These are phyloP conservation scores for Steccherinum ochraceum DNA, from an alignment of 768 basidiomycete species.

Conservation along the genomic window DNA sequence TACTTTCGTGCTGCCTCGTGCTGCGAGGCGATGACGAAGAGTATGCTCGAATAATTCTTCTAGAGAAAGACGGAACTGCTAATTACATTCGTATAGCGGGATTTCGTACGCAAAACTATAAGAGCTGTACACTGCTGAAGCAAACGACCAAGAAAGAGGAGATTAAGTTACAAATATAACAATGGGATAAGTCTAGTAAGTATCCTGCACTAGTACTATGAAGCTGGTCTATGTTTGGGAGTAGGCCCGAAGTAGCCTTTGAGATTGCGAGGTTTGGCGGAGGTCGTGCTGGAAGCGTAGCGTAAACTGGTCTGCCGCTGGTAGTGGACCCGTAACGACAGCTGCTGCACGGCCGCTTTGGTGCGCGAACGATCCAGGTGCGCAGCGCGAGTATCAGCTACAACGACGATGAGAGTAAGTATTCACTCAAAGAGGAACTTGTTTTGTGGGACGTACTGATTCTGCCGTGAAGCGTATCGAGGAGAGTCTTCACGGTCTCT, in stretches of 20 bases:
- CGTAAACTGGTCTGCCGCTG: conserved; percentile 35
- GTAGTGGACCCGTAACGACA: conserved; percentile 58
- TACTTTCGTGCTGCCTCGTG: too few species aligned
- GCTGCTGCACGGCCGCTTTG: conserved; percentile 61
- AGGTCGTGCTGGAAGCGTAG: conserved; percentile 17
- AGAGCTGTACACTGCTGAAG: neutral
- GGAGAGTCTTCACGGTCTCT: conserved; percentile 37
- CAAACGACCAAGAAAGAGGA: neutral
- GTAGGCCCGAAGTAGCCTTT: conserved; percentile 2
- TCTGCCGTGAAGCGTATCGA: conserved; percentile 50
- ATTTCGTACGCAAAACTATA: neutral
- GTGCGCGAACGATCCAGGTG: conserved; percentile 71
- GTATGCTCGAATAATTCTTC: too few species aligned
- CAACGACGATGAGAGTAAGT: neutral
- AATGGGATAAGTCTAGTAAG: neutral
- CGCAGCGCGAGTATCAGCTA: conserved; percentile 69
- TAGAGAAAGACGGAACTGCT: too few species aligned
- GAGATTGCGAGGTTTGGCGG: conserved; percentile 7
- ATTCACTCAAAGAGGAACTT: neutral
- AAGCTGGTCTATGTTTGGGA: too few species aligned
- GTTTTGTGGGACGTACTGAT: conserved; percentile 43
- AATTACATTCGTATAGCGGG: neutral
- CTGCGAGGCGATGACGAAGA: too few species aligned
- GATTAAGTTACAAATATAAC: neutral
- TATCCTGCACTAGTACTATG: too few species aligned